These are phyloP conservation scores for Paragyromitra xinjiangensis DNA, from an alignment of 495 filamentous ascomycete genomes.

Conservation along the genomic window DNA sequence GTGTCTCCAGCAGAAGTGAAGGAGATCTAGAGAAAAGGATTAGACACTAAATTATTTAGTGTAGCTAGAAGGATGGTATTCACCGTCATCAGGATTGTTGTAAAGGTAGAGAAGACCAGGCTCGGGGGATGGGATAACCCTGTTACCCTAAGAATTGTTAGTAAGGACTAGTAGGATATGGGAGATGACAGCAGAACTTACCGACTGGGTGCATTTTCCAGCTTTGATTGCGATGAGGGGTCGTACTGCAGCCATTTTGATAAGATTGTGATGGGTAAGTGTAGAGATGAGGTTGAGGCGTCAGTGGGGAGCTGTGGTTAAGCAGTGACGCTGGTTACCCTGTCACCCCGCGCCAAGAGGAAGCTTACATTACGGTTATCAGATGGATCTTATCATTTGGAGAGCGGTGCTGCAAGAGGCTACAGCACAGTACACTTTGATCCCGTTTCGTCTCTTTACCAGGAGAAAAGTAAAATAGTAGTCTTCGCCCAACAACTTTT, in stretches of 20 bases:
- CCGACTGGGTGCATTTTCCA: constrained; percentile 85
- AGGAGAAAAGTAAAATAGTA: background rate
- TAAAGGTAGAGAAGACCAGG: constrained; percentile 95
- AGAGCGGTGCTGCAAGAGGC: background rate
- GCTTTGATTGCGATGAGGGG: constrained; percentile 98
- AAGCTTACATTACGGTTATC: background rate
- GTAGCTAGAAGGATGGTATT: constrained; percentile 5
- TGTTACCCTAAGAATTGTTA: constrained; percentile 68
- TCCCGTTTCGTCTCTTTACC: too few relatives aligned
- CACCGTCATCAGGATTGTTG: constrained; percentile 78
- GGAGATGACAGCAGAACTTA: constrained; percentile 62
- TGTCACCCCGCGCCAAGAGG: constrained; percentile 40
- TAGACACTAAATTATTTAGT: constrained; percentile 6
- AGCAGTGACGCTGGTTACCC: constrained; percentile 35
- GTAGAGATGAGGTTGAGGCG: background rate
- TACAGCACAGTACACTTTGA: too few relatives aligned
- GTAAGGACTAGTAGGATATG: constrained; percentile 57
- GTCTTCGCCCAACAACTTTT: background rate
- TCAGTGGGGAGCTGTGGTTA: constrained; percentile 3
- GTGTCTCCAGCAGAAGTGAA: constrained; percentile 89
- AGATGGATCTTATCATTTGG: background rate
- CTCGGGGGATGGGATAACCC: constrained; percentile 71
- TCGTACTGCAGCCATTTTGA: constrained; percentile 48
- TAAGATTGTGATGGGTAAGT: constrained; percentile 7
- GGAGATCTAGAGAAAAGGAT: constrained; percentile 68